Evolutionary conservation across 148 eudicot species (phyloP).

Genomic region (Dianthus caryophyllus): DNA sequence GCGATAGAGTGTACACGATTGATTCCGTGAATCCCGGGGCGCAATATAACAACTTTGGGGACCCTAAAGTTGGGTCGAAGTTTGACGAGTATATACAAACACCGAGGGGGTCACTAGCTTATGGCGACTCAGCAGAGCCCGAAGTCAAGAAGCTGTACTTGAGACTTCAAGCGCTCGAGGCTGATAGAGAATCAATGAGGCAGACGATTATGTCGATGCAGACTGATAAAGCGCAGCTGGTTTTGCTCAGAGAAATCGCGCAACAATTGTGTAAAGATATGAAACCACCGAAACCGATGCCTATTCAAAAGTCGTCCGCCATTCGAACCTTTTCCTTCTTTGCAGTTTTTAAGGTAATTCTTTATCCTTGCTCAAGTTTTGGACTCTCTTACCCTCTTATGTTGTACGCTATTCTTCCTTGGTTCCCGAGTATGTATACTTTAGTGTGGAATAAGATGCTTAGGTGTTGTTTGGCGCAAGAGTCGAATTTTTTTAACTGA

Average conservation of each 20-base stretch:
- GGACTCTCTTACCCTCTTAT: background rate
- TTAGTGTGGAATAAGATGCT: background rate
- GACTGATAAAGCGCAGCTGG: slow-evolving; percentile 90
- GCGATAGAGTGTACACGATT: slow-evolving; percentile 83
- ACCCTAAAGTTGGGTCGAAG: slow-evolving; percentile 43
- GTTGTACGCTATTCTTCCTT: background rate
- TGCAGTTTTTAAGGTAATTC: slow-evolving; percentile 71
- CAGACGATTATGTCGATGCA: slow-evolving; percentile 78
- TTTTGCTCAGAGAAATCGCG: slow-evolving; percentile 89
- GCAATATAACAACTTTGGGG: slow-evolving; percentile 37
- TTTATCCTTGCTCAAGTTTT: slow-evolving; percentile 2
- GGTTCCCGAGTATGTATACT: background rate
- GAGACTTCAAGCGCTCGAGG: slow-evolving; percentile 95
- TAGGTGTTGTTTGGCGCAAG: background rate
- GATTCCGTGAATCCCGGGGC: slow-evolving; percentile 64
- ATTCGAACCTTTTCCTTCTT: slow-evolving; percentile 41
- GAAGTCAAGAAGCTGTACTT: slow-evolving; percentile 65
- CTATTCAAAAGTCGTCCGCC: slow-evolving; percentile 49
- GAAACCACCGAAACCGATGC: slow-evolving; percentile 51
- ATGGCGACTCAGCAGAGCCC: slow-evolving; percentile 51
- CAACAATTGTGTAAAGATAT: slow-evolving; percentile 82
- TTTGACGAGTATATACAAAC: slow-evolving; percentile 49
- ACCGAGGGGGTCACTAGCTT: slow-evolving; percentile 45
- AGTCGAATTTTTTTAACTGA: background rate
- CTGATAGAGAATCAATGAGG: slow-evolving; percentile 95